Base-by-base conservation (phyloP, 78 protist genomes). In the Dictyostelium intermedium region DNA sequence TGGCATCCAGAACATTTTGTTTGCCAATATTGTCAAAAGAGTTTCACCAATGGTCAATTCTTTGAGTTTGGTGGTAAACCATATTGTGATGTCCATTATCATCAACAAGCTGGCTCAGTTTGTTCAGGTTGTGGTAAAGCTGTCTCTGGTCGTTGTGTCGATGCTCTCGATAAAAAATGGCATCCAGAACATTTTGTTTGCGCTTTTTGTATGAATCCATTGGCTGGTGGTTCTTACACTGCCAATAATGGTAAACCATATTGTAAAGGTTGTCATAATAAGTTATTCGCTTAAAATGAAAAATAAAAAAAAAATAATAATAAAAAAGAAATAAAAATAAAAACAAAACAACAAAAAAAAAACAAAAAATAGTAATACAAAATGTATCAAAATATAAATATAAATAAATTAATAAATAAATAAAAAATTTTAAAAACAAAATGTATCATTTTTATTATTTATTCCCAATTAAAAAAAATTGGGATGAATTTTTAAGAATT, bases 161-260 rank as follows among this genome's bases (percentile, higher is more conserved):
- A 82, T 77, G 97, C 97, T 20, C 82, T 96, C 50, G 97, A 87
- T 34, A 91, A 91, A 87, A 85, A 91, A 61, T 91, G 92, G 92
- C 97, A 96, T 91, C 97, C 97, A 72, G 97, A 96, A 70, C 95
- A 96, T 69, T 96, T 96, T 43, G 83, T 82, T 50, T 96, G 97
- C 70, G 97, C 96, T 69, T 83, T 89, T 35, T 96, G 97, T 92
- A 84, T 83, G 84, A 82, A 81, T 16, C 97, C 97, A 37, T 47
- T 96, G 25, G 92, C 95, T 23, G 97, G 92, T 81, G 91, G 96
- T 41, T 82, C 85, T 20, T 95, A 91, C 32, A 61, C 83, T 34
- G 97, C 93, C 8, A 82, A 91, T 82, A 85, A 96, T 70, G 87
- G 78, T 50, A 85, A 85, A 53, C 92, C 97, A 63, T 96, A 91